phyloP scores from a whole-genome alignment of 116 monocot genomes.

The Trichopus zeylanicus region DNA sequence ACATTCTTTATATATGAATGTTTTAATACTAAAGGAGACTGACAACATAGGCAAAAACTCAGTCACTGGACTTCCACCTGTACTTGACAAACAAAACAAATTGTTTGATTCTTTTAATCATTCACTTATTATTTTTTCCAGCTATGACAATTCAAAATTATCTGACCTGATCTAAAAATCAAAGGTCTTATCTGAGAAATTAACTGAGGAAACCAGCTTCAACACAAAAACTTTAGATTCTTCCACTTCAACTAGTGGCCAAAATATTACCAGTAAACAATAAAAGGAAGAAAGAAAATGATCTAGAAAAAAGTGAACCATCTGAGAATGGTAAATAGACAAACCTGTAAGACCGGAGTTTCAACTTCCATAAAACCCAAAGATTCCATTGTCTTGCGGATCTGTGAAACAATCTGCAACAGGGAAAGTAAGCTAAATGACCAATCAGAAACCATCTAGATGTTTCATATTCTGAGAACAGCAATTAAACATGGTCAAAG shows the following conservation, averaged over 20 bases:
- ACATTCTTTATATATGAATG: no score
- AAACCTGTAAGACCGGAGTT: slow-evolving; percentile 96
- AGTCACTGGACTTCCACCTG: no score
- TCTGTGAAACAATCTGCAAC: slow-evolving; percentile 80
- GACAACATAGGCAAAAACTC: no score
- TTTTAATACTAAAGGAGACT: no score
- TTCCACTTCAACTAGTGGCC: no score
- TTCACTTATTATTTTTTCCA: neutral
- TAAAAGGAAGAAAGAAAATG: neutral
- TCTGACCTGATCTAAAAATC: neutral
- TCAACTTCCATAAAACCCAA: slow-evolving; percentile 93
- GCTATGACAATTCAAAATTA: neutral
- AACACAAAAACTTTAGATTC: neutral
- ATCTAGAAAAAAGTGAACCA: neutral
- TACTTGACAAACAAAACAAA: no score
- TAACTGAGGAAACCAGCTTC: neutral
- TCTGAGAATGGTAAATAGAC: neutral
- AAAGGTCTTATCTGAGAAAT: neutral
- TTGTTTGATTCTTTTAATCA: no score
- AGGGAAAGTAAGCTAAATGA: neutral
- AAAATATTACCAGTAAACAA: no score
- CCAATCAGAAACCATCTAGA: neutral
- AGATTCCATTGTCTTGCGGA: slow-evolving; percentile 89
- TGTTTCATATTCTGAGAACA: neutral
- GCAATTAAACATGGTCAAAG: neutral